Conservation (phyloP, 1,284 basidiomycete species). For the Ceratobasidium sp. region DNA sequence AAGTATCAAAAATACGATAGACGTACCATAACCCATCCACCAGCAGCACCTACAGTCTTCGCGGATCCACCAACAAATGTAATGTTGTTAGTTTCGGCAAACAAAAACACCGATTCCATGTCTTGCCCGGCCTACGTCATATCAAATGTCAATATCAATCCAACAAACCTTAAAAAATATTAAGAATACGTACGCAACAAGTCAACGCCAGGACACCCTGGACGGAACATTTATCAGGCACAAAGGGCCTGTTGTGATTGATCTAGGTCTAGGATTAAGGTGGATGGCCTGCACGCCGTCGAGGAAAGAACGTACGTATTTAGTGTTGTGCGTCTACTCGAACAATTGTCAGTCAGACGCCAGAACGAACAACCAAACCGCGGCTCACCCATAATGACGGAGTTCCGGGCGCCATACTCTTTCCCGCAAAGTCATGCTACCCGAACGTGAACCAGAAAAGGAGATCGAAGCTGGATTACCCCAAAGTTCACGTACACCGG, state of each 20-base stretch:
- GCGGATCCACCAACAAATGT: constrained; percentile 48
- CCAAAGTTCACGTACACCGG: constrained; percentile 54
- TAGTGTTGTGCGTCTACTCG: constrained; percentile 45
- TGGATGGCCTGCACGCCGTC: not conserved
- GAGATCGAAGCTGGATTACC: not conserved
- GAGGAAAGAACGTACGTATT: constrained; percentile 38
- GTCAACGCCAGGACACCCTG: constrained; percentile 40
- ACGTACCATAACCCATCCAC: constrained; percentile 42
- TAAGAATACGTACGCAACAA: constrained; percentile 37
- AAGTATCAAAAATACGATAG: not conserved
- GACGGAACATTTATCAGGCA: constrained; percentile 29
- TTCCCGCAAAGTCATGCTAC: constrained; percentile 39
- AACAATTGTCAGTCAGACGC: not conserved
- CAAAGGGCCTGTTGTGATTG: constrained; percentile 41
- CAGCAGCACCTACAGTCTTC: constrained; percentile 37
- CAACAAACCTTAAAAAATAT: not conserved
- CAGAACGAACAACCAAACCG: not conserved
- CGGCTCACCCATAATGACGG: constrained; percentile 23
- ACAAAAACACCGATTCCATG: constrained; percentile 42
- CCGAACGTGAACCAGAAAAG: constrained; percentile 31
- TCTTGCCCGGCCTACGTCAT: constrained; percentile 44
- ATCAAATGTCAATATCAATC: not conserved
- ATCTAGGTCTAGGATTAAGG: constrained; percentile 31
- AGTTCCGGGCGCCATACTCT: constrained; percentile 36
- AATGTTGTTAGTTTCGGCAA: constrained; percentile 47